These are phyloP conservation scores for Annona cherimola DNA, from an alignment of 164 flowering plant genomes.

Conservation along the genomic window DNA sequence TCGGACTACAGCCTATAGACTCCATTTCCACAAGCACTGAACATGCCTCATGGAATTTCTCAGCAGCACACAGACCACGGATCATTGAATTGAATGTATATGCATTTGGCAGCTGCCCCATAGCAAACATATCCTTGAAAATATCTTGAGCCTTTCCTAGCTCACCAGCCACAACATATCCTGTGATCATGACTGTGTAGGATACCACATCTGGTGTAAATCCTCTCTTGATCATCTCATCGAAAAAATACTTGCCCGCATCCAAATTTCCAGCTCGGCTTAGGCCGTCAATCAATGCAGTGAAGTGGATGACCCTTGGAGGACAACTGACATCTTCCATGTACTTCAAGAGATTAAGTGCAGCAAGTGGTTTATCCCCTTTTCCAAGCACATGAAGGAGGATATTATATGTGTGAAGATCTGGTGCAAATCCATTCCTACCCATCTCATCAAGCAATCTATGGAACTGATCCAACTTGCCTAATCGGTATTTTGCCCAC, in stretches of 20 bases:
- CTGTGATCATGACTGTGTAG: constrained; percentile 85
- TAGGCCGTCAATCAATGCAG: constrained; percentile 83
- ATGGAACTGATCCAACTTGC: constrained; percentile 60
- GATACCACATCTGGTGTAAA: constrained; percentile 79
- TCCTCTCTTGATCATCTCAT: constrained; percentile 63
- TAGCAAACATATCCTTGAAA: constrained; percentile 65
- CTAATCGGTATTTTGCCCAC: constrained; percentile 64
- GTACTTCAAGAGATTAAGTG: constrained; percentile 62
- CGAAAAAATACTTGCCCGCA: constrained; percentile 71
- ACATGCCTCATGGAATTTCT: constrained; percentile 63
- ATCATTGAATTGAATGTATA: constrained; percentile 92
- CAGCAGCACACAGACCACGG: constrained; percentile 73
- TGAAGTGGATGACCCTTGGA: constrained; percentile 76
- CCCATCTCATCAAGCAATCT: constrained; percentile 72
- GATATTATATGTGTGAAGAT: constrained; percentile 74
- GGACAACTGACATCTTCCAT: constrained; percentile 71
- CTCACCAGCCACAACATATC: constrained; percentile 57
- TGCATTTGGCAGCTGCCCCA: constrained; percentile 79
- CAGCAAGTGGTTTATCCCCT: constrained; percentile 65
- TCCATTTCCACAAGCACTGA: constrained; percentile 78
- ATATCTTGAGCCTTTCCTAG: constrained; percentile 57
- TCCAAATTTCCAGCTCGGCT: constrained; percentile 85
- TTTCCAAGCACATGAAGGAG: constrained; percentile 76
- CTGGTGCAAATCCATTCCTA: constrained; percentile 56
- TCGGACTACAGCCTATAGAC: constrained; percentile 74